Conservation (phyloP, 2,329 filamentous ascomycete species). For the Trichoderma pleuroti region DNA sequence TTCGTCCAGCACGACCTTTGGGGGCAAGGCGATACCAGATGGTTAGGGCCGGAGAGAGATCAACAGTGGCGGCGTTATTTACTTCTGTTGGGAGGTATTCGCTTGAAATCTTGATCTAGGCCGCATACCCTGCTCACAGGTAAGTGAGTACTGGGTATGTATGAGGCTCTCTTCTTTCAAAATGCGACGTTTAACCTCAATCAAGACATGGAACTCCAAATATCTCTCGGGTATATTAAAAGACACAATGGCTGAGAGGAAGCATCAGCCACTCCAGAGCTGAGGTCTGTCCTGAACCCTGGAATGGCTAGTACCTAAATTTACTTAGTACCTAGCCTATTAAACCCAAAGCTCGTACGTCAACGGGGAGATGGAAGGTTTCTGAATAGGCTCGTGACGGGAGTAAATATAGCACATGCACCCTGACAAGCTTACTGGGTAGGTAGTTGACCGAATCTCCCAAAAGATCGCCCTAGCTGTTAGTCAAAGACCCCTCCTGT, state of each 20-base stretch:
- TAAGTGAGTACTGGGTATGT: neutral
- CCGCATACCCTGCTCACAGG: neutral
- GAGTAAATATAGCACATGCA: neutral
- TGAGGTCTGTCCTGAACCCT: neutral
- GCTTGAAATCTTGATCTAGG: neutral
- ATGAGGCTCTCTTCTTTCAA: neutral
- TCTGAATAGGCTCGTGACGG: conserved; percentile 1
- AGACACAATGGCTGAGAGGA: neutral
- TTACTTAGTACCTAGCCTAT: neutral
- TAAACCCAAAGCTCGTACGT: neutral
- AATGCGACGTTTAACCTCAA: neutral
- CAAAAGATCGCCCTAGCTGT: neutral
- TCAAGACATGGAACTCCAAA: neutral
- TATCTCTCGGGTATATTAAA: neutral
- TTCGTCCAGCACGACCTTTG: neutral
- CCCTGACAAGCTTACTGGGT: neutral
- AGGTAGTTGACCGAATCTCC: neutral
- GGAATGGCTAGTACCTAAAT: neutral
- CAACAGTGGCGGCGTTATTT: neutral
- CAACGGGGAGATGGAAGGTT: neutral
- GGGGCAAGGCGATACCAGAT: neutral
- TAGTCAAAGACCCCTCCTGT: neutral
- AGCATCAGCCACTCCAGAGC: neutral
- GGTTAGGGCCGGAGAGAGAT: neutral
- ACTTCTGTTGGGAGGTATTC: neutral